Conservation (phyloP, 2,329 filamentous ascomycete genomes). For the Sporothrix protearum region DNA sequence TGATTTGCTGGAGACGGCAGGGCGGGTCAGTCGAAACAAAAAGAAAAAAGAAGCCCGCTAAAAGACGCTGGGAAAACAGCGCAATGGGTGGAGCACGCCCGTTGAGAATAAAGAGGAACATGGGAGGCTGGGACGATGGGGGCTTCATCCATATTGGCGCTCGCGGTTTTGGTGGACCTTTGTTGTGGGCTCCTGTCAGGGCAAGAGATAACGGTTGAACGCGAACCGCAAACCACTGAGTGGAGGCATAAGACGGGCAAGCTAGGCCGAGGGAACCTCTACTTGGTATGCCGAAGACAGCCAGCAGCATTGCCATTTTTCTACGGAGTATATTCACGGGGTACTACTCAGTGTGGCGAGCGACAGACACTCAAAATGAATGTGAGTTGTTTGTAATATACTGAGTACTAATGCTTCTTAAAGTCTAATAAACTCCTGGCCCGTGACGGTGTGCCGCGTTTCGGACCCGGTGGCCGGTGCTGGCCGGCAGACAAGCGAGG, state of each 20-base stretch:
- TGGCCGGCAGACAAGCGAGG: neutral
- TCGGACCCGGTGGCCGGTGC: neutral
- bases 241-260: neutral
- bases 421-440: neutral
- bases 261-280: neutral
- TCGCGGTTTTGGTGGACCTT: neutral
- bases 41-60: neutral
- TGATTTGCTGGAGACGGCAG: conserved; percentile 5
- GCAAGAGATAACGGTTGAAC: conserved; percentile 1
- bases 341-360: no score
- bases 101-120: neutral
- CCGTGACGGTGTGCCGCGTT: neutral
- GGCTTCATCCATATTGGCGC: neutral
- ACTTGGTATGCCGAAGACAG: neutral
- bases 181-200: conserved; percentile 10
- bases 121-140: neutral
- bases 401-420: no score
- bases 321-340: no score
- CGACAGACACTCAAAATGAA: no score
- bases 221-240: neutral
- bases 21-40: conserved; percentile 9
- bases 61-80: neutral
- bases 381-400: no score
- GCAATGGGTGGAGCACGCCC: neutral
- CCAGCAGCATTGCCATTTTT: no score